These are phyloP conservation scores for Selenicereus undatus DNA, from an alignment of 148 eudicot genomes.

Conservation along the genomic window DNA sequence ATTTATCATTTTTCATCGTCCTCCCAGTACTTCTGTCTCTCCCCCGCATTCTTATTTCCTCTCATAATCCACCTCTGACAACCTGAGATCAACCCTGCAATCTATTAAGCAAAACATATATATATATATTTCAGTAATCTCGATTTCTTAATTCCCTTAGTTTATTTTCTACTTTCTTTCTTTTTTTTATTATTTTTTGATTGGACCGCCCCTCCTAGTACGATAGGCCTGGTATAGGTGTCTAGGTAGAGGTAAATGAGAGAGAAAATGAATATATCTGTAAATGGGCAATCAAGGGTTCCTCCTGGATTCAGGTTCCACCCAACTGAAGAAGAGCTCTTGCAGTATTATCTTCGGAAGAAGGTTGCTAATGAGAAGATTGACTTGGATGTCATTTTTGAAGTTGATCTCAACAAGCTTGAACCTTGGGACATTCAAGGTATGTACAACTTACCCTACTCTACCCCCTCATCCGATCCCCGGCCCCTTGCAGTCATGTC, in stretches of 20 bases:
- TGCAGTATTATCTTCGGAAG: slow-evolving; percentile 55
- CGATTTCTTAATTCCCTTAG: background rate
- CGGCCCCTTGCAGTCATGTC: background rate
- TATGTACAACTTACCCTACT: background rate
- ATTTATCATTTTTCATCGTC: slow-evolving; percentile 16
- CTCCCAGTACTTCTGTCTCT: background rate
- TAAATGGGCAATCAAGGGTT: slow-evolving; percentile 65
- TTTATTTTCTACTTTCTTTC: too few relatives aligned
- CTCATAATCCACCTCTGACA: background rate
- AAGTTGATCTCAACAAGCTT: slow-evolving; percentile 66
- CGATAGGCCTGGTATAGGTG: background rate
- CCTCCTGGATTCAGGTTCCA: slow-evolving; percentile 79
- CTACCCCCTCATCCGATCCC: too few relatives aligned
- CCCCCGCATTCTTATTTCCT: background rate
- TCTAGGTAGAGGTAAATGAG: slow-evolving; percentile 10
- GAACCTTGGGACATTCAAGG: slow-evolving; percentile 87
- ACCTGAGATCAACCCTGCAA: background rate
- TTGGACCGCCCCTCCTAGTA: background rate
- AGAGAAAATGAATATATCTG: slow-evolving; percentile 45
- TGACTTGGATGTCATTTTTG: slow-evolving; percentile 60
- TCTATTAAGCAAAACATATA: background rate
- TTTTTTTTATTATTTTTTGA: background rate
- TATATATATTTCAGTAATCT: background rate
- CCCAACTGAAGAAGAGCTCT: slow-evolving; percentile 73
- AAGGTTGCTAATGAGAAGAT: slow-evolving; percentile 47